Percentiles rank a stretch among this genome's conserved stretches.
These are phyloP conservation scores for Glycyrrhiza uralensis DNA, from an alignment of 306 rosid genomes.

Conservation along the genomic window DNA sequence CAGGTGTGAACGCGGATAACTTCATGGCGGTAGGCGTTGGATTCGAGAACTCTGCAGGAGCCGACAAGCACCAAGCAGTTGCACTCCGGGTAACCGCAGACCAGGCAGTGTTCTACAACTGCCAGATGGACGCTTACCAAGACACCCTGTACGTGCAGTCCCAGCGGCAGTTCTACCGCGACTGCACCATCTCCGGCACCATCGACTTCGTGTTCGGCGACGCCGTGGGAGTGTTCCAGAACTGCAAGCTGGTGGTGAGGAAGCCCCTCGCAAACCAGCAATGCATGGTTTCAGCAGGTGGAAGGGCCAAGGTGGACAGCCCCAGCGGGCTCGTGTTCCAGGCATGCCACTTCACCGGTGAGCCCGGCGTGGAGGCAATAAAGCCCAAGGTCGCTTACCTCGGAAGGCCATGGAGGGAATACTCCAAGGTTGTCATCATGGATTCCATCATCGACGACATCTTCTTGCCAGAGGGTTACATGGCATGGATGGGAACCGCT, in stretches of 20 bases:
- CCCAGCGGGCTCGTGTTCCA: conserved; percentile 50
- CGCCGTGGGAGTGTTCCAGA: conserved; percentile 44
- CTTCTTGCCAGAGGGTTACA: conserved; percentile 55
- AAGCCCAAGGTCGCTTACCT: conserved; percentile 32
- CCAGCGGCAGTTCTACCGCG: conserved; percentile 50
- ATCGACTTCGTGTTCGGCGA: conserved; percentile 59
- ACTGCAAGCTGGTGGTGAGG: conserved; percentile 58
- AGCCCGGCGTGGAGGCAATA: neutral
- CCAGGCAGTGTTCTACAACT: conserved; percentile 44
- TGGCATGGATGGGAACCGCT: conserved; percentile 51
- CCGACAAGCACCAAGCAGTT: conserved; percentile 47
- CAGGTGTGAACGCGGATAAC: conserved; percentile 54
- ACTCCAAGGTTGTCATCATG: conserved; percentile 60
- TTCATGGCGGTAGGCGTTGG: conserved; percentile 71
- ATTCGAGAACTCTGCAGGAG: conserved; percentile 61
- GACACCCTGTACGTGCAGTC: conserved; percentile 53
- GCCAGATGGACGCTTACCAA: conserved; percentile 55
- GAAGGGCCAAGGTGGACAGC: conserved; percentile 41
- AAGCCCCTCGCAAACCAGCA: conserved; percentile 41
- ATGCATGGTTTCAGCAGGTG: conserved; percentile 68
- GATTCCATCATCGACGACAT: conserved; percentile 51
- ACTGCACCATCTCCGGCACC: conserved; percentile 49
- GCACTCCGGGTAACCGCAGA: conserved; percentile 56
- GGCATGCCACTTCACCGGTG: conserved; percentile 51
- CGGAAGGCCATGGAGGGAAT: conserved; percentile 72